Percentiles rank a stretch among this genome's conserved stretches.
Evolutionary conservation across 2,329 filamentous ascomycete species (phyloP).

Genomic region (Botrytis sinoallii): DNA sequence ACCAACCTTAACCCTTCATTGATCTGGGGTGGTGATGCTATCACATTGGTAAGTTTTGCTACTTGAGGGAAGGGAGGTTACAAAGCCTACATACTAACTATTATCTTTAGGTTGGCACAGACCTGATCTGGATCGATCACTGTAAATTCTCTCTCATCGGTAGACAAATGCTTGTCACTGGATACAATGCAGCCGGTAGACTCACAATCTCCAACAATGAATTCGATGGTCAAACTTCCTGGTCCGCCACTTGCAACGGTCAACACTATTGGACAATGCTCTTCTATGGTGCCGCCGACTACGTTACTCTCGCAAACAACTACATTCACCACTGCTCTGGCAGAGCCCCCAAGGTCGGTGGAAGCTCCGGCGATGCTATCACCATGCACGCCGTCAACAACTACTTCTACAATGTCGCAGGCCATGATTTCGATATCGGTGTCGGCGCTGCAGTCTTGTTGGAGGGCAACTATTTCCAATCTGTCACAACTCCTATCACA

Average conservation of each 20-base stretch:
- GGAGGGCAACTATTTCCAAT: conserved; percentile 45
- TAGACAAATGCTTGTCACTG: conserved; percentile 43
- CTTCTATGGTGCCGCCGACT: conserved; percentile 41
- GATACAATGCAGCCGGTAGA: conserved; percentile 35
- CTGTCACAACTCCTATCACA: conserved; percentile 36
- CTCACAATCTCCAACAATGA: conserved; percentile 47
- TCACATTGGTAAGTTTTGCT: conserved; percentile 29
- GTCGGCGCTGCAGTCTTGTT: conserved; percentile 37
- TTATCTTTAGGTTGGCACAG: conserved; percentile 26
- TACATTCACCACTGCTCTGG: conserved; percentile 44
- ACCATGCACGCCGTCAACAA: conserved; percentile 43
- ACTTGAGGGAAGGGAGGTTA: neutral
- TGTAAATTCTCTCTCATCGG: conserved; percentile 35
- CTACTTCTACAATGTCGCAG: conserved; percentile 41
- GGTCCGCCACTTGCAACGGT: conserved; percentile 44
- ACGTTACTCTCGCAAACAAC: conserved; percentile 42
- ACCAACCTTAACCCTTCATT: conserved; percentile 39
- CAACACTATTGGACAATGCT: conserved; percentile 47
- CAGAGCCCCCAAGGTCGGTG: conserved; percentile 43
- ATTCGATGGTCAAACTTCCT: conserved; percentile 43
- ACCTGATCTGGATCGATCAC: conserved; percentile 40
- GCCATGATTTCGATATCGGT: conserved; percentile 45
- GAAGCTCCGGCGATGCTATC: conserved; percentile 29
- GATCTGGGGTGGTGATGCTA: conserved; percentile 41
- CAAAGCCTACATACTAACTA: neutral